Evolutionary conservation across 805 yeast genomes (phyloP).

Genomic region (Komagataella kurtzmanii): DNA sequence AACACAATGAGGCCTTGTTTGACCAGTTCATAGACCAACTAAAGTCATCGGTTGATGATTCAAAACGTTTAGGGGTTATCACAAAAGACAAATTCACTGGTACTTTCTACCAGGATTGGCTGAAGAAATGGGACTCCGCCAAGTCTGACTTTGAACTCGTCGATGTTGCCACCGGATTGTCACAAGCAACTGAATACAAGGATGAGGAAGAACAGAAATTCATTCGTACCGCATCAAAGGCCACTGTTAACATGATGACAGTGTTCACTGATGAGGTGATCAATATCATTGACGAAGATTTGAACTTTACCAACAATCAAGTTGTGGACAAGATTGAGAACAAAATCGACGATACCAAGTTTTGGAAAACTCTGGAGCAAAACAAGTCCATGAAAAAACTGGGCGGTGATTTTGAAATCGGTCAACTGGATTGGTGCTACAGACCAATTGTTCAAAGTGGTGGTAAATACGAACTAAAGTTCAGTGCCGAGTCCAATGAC

Average conservation of each 20-base stretch:
- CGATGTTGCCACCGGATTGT: constrained; percentile 42
- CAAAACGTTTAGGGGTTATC: constrained; percentile 17
- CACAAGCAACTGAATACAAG: constrained; percentile 53
- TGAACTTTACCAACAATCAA: constrained; percentile 56
- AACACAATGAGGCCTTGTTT: constrained; percentile 57
- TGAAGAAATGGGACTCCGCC: constrained; percentile 22
- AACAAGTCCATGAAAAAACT: constrained; percentile 35
- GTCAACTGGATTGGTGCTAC: constrained; percentile 83
- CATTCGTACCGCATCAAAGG: constrained; percentile 58
- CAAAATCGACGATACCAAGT: constrained; percentile 68
- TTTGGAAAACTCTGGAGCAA: constrained; percentile 37
- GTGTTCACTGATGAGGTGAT: constrained; percentile 82
- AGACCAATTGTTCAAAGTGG: constrained; percentile 87
- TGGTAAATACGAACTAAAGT: constrained; percentile 69
- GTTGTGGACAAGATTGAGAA: constrained; percentile 67
- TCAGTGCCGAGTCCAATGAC: constrained; percentile 67
- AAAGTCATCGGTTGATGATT: constrained; percentile 23
- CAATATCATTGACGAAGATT: constrained; percentile 75
- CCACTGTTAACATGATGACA: constrained; percentile 70
- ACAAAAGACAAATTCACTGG: constrained; percentile 72
- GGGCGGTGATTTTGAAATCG: constrained; percentile 61
- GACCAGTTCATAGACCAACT: constrained; percentile 37
- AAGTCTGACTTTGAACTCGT: constrained; percentile 27
- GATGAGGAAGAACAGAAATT: constrained; percentile 65
- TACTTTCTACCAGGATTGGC: constrained; percentile 78